Base-by-base conservation (phyloP, 179 eudicot species). In the Carnegiea gigantea region DNA sequence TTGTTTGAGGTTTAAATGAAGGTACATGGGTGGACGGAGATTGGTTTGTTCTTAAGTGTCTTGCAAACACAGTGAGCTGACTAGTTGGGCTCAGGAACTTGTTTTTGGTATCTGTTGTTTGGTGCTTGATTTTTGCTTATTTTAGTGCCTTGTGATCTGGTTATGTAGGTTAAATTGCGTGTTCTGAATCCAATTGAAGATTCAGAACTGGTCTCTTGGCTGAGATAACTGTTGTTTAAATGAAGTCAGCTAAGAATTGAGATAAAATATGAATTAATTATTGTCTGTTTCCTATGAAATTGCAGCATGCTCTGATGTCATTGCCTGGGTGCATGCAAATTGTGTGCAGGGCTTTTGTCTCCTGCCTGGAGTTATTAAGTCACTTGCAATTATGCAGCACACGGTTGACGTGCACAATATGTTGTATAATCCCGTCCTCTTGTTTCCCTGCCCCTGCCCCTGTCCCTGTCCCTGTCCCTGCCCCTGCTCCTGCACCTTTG, bases 261-360 rank as follows among this genome's bases (percentile, higher is more conserved):
- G 51, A 82, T 49, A 48, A 62, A 46, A 24, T 18, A 59, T 82
- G 83, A 70, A 67, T 43, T 79, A 54, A 4, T 79, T 78, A 12
- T 79, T 65, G 14, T 85, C 75, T 74, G 54, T 28, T n/a, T 70
- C 40, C 43, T 51, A 30, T 77, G 62, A 80, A 28, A 30, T 78
- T 73, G 77, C 57, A 79, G 48, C 67, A 59, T 81, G 70, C 28
- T 75, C 48, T 60, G 81, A 36, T 64, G 77, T 77, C 65, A 79
- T 65, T 49, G 21, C 76, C 77, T 76, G 68, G 78, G 75, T 70
- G 77, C 83, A 86, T 82, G 87, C 85, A 80, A 70, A 84, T 79
- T 74, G 84, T 60, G 78, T 88, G 90, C 73, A 40, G 79, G 51
- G 20, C 6, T 51, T 59, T 85, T 73, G 57, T 40, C 49, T 24